These are phyloP conservation scores for Piloderma croceum DNA, from an alignment of 768 basidiomycete genomes.

Conservation along the genomic window DNA sequence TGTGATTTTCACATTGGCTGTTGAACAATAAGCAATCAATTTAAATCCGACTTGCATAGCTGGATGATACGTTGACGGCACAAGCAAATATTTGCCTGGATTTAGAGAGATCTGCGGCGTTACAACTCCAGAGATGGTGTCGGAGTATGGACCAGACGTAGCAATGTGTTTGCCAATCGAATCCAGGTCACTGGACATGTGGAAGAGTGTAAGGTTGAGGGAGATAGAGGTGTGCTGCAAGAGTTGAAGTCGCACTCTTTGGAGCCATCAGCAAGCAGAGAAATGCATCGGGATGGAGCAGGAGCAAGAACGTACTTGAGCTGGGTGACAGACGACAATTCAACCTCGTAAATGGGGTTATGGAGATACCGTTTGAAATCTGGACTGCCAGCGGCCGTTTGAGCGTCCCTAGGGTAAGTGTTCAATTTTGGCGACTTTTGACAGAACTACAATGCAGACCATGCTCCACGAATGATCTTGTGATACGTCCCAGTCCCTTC, in stretches of 20 bases:
- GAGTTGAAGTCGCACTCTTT: slow-evolving; percentile 71
- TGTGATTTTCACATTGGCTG: slow-evolving; percentile 6
- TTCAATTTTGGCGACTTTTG: background rate
- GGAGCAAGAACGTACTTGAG: slow-evolving; percentile 43
- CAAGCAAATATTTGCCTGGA: slow-evolving; percentile 62
- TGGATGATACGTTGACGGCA: slow-evolving; percentile 70
- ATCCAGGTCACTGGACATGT: slow-evolving; percentile 25
- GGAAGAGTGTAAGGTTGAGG: slow-evolving; percentile 59
- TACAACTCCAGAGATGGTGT: slow-evolving; percentile 65
- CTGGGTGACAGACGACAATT: slow-evolving; percentile 45
- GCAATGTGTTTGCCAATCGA: slow-evolving; percentile 38
- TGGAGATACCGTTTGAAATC: slow-evolving; percentile 54
- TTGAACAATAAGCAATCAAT: slow-evolving; percentile 54
- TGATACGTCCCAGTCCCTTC: slow-evolving; percentile 92
- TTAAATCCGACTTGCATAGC: slow-evolving; percentile 53
- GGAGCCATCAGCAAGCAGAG: background rate
- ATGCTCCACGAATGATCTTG: slow-evolving; percentile 61
- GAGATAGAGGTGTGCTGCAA: slow-evolving; percentile 36
- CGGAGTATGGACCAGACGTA: slow-evolving; percentile 79
- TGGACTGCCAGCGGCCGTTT: slow-evolving; percentile 65
- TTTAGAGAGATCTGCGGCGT: slow-evolving; percentile 47
- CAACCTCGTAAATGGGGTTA: slow-evolving; percentile 68
- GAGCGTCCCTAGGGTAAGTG: slow-evolving; percentile 39
- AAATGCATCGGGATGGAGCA: background rate
- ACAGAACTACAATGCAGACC: slow-evolving; percentile 41